Percentiles rank a stretch among this genome's conserved stretches.
Conservation (phyloP, 176 grass and related monocot species). For the Hordeum marinum region DNA sequence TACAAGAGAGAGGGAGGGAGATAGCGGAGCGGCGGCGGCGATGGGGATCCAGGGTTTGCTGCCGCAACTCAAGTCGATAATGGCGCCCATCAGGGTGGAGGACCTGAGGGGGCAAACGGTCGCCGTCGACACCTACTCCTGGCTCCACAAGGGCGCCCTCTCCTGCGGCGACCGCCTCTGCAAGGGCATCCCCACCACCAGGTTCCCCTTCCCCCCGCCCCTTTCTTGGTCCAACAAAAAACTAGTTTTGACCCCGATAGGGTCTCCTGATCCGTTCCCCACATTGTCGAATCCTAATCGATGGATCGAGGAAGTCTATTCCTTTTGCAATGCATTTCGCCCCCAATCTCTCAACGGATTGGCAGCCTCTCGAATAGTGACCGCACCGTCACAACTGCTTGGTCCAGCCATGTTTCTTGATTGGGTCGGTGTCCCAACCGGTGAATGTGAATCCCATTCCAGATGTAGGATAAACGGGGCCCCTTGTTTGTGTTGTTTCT, state of each 20-base stretch:
- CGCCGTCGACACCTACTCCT: slow-evolving; percentile 92
- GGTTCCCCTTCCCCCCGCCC: slow-evolving; percentile 17
- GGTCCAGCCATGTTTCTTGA: background rate
- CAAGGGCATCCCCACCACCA: slow-evolving; percentile 89
- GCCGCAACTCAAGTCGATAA: slow-evolving; percentile 86
- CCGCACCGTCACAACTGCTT: background rate
- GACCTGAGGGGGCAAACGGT: slow-evolving; percentile 73
- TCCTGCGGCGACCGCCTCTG: slow-evolving; percentile 76
- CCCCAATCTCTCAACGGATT: background rate
- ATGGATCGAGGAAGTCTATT: background rate
- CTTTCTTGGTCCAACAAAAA: slow-evolving; percentile 12
- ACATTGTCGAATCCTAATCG: background rate
- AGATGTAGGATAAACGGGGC: background rate
- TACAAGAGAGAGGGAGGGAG: background rate
- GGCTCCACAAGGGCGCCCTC: slow-evolving; percentile 97
- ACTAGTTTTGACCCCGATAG: background rate
- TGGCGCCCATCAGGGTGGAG: slow-evolving; percentile 76
- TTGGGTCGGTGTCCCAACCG: background rate
- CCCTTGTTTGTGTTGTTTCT: background rate
- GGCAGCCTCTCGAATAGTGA: background rate
- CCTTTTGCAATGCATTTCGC: slow-evolving; percentile 6
- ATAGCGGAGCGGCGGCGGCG: background rate
- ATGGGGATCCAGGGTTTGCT: slow-evolving; percentile 96
- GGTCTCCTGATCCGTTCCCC: background rate
- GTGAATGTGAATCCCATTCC: background rate